Evolutionary conservation across 345 rosid species (phyloP).

Genomic region (Citrus maxima): DNA sequence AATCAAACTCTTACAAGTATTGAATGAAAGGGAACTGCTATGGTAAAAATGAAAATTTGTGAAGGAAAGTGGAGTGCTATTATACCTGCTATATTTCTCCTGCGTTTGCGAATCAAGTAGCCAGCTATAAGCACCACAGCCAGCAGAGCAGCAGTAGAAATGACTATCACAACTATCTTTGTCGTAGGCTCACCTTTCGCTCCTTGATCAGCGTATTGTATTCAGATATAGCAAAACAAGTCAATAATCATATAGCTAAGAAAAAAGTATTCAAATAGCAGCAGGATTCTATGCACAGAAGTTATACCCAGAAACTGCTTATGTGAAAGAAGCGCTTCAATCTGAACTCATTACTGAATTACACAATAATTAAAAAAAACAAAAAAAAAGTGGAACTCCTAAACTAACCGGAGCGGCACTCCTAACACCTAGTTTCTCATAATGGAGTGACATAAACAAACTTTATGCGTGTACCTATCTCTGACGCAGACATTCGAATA

Average conservation of each 20-base stretch:
- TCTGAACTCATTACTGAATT: too few relatives aligned
- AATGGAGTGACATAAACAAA: neutral
- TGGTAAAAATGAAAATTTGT: neutral
- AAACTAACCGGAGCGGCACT: neutral
- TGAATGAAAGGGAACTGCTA: neutral
- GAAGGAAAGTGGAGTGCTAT: neutral
- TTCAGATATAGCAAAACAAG: too few relatives aligned
- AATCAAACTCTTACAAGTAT: too few relatives aligned
- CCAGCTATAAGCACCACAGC: neutral
- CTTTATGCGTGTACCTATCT: constrained; percentile 11
- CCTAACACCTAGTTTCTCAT: neutral
- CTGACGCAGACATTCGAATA: constrained; percentile 32
- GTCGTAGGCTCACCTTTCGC: too few relatives aligned
- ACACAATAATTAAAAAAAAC: neutral
- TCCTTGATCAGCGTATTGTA: too few relatives aligned
- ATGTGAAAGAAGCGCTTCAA: neutral
- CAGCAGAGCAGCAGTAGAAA: neutral
- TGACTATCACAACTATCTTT: neutral
- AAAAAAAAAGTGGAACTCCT: neutral
- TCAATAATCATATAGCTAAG: too few relatives aligned
- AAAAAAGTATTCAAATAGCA: too few relatives aligned
- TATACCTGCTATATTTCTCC: neutral
- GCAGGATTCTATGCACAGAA: neutral
- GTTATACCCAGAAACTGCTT: neutral
- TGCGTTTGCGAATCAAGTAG: neutral